Percentiles rank a stretch among this genome's conserved stretches.
Evolutionary conservation across 2,329 filamentous ascomycete species (phyloP).

Genomic region (Penicillium sp.): DNA sequence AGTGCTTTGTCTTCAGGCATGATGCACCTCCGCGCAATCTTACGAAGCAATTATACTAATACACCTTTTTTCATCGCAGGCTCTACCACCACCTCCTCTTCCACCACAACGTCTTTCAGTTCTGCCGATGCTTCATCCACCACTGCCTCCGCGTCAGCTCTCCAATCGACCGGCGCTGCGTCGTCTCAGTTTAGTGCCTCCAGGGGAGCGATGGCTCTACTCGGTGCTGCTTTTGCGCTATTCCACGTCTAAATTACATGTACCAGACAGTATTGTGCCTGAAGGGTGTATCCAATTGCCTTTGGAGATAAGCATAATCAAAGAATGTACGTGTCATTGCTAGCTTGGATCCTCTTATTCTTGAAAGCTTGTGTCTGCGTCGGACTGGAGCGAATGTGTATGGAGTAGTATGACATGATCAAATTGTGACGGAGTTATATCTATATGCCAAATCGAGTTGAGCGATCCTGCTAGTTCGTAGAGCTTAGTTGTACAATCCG

Average conservation of each 20-base stretch:
- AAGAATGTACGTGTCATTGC: too few species aligned
- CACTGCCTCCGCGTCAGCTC: not conserved
- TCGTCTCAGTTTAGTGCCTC: not conserved
- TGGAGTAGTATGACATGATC: not conserved
- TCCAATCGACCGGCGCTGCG: not conserved
- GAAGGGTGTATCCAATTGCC: too few species aligned
- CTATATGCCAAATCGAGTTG: not conserved
- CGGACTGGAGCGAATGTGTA: not conserved
- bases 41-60: conserved; percentile 3
- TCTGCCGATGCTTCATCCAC: not conserved
- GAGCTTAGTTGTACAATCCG: too few species aligned
- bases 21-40: conserved; percentile 5
- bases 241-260: not conserved
- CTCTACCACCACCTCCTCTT: not conserved
- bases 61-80: not conserved
- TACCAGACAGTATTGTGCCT: too few species aligned
- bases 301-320: too few species aligned
- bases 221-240: conserved; percentile 8
- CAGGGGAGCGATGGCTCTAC: conserved; percentile 1
- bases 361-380: not conserved
- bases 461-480: not conserved
- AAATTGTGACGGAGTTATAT: not conserved
- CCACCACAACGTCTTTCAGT: not conserved
- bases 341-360: too few species aligned
- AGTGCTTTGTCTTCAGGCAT: conserved; percentile 11